Conservation (phyloP, 345 rosid species). For the Corchorus olitorius region DNA sequence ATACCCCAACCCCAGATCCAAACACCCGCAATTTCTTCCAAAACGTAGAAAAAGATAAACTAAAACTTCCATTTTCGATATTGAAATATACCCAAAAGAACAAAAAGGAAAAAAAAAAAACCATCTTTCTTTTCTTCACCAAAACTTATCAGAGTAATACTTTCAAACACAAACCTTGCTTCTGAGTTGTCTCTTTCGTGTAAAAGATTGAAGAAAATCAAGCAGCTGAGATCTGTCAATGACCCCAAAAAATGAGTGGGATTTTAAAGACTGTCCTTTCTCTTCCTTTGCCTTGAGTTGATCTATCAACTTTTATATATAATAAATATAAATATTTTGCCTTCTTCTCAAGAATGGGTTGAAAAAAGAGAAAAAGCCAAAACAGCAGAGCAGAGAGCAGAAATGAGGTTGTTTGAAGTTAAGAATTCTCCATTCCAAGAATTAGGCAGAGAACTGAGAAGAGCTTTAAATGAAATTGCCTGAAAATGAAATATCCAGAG, state of each 20-base stretch:
- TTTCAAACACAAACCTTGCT: conserved; percentile 22
- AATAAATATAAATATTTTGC: not conserved
- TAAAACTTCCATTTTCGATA: not conserved
- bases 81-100: not conserved
- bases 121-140: not conserved
- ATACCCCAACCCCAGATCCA: conserved; percentile 24
- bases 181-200: conserved; percentile 32
- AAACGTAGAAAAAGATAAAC: conserved; percentile 12
- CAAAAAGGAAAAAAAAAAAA: conserved; percentile 5
- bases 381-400: not conserved
- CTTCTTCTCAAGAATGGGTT: conserved; percentile 18
- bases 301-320: conserved; percentile 8
- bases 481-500: too few species aligned
- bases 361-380: conserved; percentile 7
- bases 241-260: conserved; percentile 19
- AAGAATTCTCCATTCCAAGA: conserved; percentile 31
- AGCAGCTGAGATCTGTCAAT: conserved; percentile 10
- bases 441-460: conserved; percentile 2
- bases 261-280: not conserved
- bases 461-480: conserved; percentile 24
- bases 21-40: conserved; percentile 9
- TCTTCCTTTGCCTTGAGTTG: conserved; percentile 21
- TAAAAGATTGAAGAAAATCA: conserved; percentile 27
- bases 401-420: not conserved
- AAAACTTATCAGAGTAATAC: not conserved